phyloP scores from a whole-genome alignment of 2,329 filamentous ascomycete species.

The Rhynchosporium secalis region DNA sequence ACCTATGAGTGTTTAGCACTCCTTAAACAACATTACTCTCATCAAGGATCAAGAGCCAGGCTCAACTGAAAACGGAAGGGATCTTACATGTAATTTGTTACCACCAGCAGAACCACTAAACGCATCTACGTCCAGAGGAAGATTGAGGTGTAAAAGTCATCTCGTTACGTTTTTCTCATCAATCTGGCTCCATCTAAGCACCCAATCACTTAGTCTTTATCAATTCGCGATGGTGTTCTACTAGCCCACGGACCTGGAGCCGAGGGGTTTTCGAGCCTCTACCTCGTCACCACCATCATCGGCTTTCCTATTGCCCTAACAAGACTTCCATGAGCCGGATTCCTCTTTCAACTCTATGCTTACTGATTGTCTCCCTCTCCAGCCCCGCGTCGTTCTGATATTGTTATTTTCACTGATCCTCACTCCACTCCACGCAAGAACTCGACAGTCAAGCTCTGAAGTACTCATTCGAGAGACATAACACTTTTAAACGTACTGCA shows the following conservation, averaged over 20 bases:
- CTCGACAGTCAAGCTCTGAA: slow-evolving; percentile 35
- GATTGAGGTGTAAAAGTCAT: slow-evolving; percentile 36
- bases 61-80: not conserved
- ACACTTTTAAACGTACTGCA: slow-evolving; percentile 36
- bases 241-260: slow-evolving; percentile 33
- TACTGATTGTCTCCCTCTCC: slow-evolving; percentile 28
- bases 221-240: slow-evolving; percentile 35
- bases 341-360: slow-evolving; percentile 28
- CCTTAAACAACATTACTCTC: not conserved
- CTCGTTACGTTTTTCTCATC: slow-evolving; percentile 26
- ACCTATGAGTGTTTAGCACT: not conserved
- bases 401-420: slow-evolving; percentile 25
- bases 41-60: not conserved
- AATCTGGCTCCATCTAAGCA: too few relatives aligned
- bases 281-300: slow-evolving; percentile 28
- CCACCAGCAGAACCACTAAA: not conserved
- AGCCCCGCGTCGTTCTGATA: slow-evolving; percentile 34
- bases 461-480: slow-evolving; percentile 35
- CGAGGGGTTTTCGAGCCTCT: slow-evolving; percentile 36
- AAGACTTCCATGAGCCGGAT: slow-evolving; percentile 26
- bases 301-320: slow-evolving; percentile 14
- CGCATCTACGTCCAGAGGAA: slow-evolving; percentile 10
- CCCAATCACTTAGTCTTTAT: slow-evolving; percentile 25
- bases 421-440: slow-evolving; percentile 32
- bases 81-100: not conserved